Evolutionary conservation across 169 alveolate genomes (phyloP), one percentile per base, ranked within the genome.

Genomic region (Cryptosporidium parvum): DNA sequence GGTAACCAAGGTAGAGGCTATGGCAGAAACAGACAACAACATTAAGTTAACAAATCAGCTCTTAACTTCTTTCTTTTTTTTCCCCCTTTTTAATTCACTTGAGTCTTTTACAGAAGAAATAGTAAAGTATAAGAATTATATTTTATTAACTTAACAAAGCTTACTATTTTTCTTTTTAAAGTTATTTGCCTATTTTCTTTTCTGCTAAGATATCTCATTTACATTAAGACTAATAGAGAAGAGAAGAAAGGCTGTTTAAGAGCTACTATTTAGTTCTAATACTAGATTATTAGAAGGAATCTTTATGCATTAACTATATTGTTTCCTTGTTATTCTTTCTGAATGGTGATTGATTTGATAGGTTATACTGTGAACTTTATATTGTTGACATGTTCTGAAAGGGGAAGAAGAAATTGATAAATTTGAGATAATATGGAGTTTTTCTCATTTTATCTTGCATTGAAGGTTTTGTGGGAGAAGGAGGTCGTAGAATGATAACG

Each of bases 1-100:
- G 85, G 85, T 72, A 59, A 80, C 56, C 62, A 35, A 65, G 65
- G 65, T 45, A 59, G 89, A 62, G 89, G 89, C 29, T 80, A 61
- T 62, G 89, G 89, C 10, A 80, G 89, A 80, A 80, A 39, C 37
- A 80, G 89, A 80, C 72, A 80, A 29, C 61, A 62, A 18, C 75
- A 80, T 37, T 80, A 67, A 65, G 45, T 80, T 23, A 42, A 29
- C 14, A 26, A 58, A 16, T 29, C 84, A 0, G 14, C 23, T 70
- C 21, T 1, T 44, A 8, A 26, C 56, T 18, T 16, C 1, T 37
- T 37, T 33, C 9, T 56, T 26, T 31, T 23, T 26, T 23, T 9
- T 0, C 35, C 35, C 35, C 35, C 26, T 37, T 61, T 29, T 62
- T 33, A n/a, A 31, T 23, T 31, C 23, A n/a, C 31, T 62, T 5